These are phyloP conservation scores for Protomyces macrosporus DNA, from an alignment of 1,139 yeast species.

Conservation along the genomic window DNA sequence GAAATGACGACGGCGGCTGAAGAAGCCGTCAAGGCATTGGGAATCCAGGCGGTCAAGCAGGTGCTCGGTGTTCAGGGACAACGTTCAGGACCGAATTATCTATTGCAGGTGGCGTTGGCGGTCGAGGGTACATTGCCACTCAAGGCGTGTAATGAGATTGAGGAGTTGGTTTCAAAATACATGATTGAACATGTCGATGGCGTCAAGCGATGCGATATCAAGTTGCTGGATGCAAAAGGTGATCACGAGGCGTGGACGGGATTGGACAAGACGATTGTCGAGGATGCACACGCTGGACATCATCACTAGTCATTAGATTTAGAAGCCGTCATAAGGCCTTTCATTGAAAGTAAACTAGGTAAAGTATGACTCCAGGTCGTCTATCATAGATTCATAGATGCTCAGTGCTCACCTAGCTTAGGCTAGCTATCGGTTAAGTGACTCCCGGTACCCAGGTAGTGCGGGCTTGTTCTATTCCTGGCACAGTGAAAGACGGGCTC, in stretches of 20 bases:
- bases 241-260: slow-evolving; percentile 10
- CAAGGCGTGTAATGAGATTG: slow-evolving; percentile 19
- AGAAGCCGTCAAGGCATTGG: slow-evolving; percentile 12
- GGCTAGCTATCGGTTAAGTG: no score
- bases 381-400: no score
- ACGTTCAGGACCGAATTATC: slow-evolving; percentile 32
- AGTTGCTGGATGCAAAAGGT: slow-evolving; percentile 1
- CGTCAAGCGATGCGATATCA: slow-evolving; percentile 18
- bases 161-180: slow-evolving; percentile 19
- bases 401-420: no score
- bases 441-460: no score
- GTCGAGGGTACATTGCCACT: slow-evolving; percentile 18
- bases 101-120: slow-evolving; percentile 15
- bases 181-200: slow-evolving; percentile 20
- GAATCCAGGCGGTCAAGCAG: slow-evolving; percentile 15
- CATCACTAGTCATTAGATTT: background rate
- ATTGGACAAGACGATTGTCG: slow-evolving; percentile 16
- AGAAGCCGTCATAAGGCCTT: background rate
- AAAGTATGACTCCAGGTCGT: background rate
- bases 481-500: no score
- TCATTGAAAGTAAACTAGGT: background rate
- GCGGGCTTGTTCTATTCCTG: no score
- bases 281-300: slow-evolving; percentile 7
- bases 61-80: slow-evolving; percentile 30
- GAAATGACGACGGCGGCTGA: slow-evolving; percentile 20